Base-by-base conservation (phyloP, 345 rosid species). In the Rhizophora mangle region DNA sequence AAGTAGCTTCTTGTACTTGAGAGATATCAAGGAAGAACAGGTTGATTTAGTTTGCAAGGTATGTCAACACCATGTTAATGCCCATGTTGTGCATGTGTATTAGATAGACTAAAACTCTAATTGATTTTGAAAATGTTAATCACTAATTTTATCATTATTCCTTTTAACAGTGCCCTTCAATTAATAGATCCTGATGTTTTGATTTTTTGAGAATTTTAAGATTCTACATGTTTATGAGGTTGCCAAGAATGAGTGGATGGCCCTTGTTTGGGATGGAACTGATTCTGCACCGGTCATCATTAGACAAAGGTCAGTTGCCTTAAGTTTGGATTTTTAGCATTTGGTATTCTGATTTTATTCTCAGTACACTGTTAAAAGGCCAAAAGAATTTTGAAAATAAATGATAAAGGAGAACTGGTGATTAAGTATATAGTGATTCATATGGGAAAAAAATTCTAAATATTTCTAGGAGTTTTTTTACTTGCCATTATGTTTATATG, bases 221-320 rank as follows among this genome's bases (percentile, higher is more conserved):
- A 68, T 91, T 60, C 91, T 91, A 61, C 90, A 87, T 78, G 67
- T 66, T 15, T 72, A 68, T 24, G 77, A 88, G 66, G 81, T 68
- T 65, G 56, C 75, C 49, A 65, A 86, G 47, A 65, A 80, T 52
- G 72, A 63, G 70, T 78, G 78, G 82, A 60, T 82, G 30, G 72
- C 77, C 75, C 81, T 86, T 76, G 73, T 89, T 62, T 91, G 97
- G 97, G 97, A 91, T 80, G 97, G 97, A 66, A 89, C 93, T 69
- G 97, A 91, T 82, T 74, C 85, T 72, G 86, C 90, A 22, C 85
- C 86, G 47, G 63, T 66, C 60, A 71, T 65, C 52, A 82, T 90
- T 66, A 37, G 67, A 6, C 20, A 79, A 51, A 86, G 68, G 96
- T 90, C 79, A 84, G 91, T 82, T 67, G 16, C 13, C 58, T 26